Evolutionary conservation across 306 rosid species (phyloP).

Genomic region (Sechiopsis laciniata): DNA sequence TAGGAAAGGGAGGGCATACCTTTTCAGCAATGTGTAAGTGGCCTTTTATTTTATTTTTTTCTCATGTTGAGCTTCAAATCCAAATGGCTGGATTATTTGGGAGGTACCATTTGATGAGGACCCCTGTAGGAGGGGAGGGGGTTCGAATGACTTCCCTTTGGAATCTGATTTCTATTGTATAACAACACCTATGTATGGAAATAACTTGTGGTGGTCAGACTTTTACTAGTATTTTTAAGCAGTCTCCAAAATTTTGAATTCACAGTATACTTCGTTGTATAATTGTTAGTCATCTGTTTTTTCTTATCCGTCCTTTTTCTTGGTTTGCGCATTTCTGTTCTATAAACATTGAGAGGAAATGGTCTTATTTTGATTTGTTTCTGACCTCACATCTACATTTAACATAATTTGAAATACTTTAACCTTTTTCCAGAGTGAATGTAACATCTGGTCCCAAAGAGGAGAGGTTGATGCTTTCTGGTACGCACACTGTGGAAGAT

Average conservation of each 20-base stretch:
- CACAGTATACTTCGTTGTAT: background rate
- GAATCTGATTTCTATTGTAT: no score
- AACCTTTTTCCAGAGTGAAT: constrained; percentile 48
- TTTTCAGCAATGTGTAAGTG: constrained; percentile 81
- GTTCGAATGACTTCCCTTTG: no score
- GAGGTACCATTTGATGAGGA: no score
- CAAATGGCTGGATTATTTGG: background rate
- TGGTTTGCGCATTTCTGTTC: background rate
- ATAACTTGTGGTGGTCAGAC: no score
- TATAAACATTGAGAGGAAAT: background rate
- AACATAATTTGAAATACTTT: background rate
- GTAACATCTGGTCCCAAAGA: constrained; percentile 53
- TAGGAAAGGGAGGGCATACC: constrained; percentile 68
- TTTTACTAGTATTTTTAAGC: no score
- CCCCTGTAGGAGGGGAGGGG: no score
- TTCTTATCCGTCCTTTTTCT: background rate
- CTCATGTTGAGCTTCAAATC: background rate
- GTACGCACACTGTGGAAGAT: constrained; percentile 83
- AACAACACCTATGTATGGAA: no score
- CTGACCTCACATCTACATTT: background rate
- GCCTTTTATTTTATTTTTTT: background rate
- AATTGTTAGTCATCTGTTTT: background rate
- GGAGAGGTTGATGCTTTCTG: constrained; percentile 72
- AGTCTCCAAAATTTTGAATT: no score
- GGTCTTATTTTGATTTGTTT: background rate